Percentiles rank a stretch among this genome's conserved stretches.
phyloP scores from a whole-genome alignment of 2,329 filamentous ascomycete species.

The Fusarium liriodendri region DNA sequence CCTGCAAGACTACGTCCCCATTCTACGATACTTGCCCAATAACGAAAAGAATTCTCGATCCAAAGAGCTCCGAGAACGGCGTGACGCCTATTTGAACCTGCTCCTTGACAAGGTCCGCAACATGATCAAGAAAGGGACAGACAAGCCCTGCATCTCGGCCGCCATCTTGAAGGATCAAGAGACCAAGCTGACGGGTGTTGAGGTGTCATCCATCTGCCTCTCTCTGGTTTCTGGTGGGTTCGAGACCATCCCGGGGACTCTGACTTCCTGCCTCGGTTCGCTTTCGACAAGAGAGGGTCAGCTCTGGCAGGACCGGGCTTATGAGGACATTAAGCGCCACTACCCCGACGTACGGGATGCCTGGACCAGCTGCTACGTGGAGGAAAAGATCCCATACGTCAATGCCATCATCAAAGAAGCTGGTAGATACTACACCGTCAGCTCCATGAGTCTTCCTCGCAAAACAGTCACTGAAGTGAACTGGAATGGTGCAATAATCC shows the following conservation, averaged over 20 bases:
- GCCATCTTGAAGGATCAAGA: constrained; percentile 66
- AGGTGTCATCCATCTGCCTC: constrained; percentile 64
- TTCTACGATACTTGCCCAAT: constrained; percentile 61
- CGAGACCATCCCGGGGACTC: constrained; percentile 64
- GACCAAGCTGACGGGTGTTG: constrained; percentile 62
- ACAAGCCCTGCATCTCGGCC: constrained; percentile 65
- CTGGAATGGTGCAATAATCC: constrained; percentile 63
- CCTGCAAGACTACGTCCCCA: constrained; percentile 64
- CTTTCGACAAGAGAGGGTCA: constrained; percentile 61
- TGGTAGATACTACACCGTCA: constrained; percentile 64
- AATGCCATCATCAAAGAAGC: constrained; percentile 64
- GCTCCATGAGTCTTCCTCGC: constrained; percentile 62
- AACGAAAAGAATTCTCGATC: constrained; percentile 61
- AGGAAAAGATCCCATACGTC: constrained; percentile 61
- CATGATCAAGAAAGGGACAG: constrained; percentile 53
- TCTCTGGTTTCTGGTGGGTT: constrained; percentile 65
- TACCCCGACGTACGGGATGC: constrained; percentile 59
- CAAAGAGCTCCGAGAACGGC: constrained; percentile 58
- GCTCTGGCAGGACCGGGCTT: constrained; percentile 62
- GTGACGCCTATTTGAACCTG: constrained; percentile 61
- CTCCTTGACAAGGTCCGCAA: constrained; percentile 60
- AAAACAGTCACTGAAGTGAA: constrained; percentile 62
- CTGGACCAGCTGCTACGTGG: constrained; percentile 56
- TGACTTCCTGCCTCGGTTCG: constrained; percentile 63
- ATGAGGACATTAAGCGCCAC: constrained; percentile 60